Evolutionary conservation across 202 grass and related monocot species (phyloP).

Genomic region (Brachypodium distachyon): DNA sequence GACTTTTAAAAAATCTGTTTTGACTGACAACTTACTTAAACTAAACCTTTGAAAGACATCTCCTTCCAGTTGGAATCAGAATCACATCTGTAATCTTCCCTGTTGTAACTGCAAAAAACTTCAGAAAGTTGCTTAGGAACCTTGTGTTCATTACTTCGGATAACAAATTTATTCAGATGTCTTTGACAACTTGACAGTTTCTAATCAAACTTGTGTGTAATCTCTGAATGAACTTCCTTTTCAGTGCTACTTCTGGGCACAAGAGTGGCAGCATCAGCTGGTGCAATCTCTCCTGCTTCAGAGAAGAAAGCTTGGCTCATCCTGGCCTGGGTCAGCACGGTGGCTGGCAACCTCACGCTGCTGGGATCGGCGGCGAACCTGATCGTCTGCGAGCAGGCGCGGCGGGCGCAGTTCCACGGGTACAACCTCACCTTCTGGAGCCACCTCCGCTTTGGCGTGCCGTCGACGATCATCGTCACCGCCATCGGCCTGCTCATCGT

Average conservation of each 20-base stretch:
- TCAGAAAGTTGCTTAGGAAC: neutral
- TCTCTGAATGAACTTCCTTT: neutral
- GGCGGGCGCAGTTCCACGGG: conserved; percentile 47
- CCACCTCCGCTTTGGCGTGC: conserved; percentile 80
- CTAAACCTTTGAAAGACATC: neutral
- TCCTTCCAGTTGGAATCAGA: neutral
- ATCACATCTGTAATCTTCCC: neutral
- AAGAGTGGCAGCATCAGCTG: conserved; percentile 71
- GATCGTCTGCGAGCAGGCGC: conserved; percentile 91
- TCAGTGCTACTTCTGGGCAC: conserved; percentile 76
- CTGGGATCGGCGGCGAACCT: conserved; percentile 86
- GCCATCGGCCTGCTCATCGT: conserved; percentile 66
- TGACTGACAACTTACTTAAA: neutral
- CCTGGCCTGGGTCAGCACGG: conserved; percentile 83
- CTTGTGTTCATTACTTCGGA: neutral
- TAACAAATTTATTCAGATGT: neutral
- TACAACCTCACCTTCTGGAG: conserved; percentile 89
- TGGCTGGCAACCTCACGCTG: conserved; percentile 81
- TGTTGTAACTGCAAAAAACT: neutral
- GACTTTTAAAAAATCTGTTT: neutral
- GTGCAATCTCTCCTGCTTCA: conserved; percentile 42
- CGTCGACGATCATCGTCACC: conserved; percentile 68
- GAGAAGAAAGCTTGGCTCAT: conserved; percentile 84
- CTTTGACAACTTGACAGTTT: neutral
- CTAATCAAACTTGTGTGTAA: neutral